phyloP scores from a whole-genome alignment of 805 yeast species.

The Yamadazyma akitaensis region DNA sequence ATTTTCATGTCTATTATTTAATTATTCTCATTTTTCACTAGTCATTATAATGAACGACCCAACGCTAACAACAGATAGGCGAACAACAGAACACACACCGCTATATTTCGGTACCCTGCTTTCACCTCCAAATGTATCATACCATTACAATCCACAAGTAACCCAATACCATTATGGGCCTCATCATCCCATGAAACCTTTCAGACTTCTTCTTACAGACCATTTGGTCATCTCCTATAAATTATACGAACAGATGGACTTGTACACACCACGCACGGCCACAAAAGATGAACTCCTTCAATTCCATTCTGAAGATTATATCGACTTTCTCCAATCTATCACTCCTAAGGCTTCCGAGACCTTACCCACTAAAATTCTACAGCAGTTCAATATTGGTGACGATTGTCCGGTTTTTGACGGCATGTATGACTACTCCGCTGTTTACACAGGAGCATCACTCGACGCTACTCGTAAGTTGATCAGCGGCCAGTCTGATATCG shows the following conservation, averaged over 20 bases:
- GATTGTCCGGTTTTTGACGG: constrained; percentile 97
- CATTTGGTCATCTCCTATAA: constrained; percentile 84
- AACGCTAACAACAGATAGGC: constrained; percentile 32
- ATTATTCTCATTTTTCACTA: background rate
- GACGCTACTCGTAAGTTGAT: constrained; percentile 87
- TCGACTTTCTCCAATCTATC: constrained; percentile 68
- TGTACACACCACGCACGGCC: constrained; percentile 80
- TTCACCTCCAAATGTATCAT: constrained; percentile 62
- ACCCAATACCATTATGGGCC: constrained; percentile 86
- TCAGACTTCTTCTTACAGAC: constrained; percentile 88
- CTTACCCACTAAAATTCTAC: constrained; percentile 52
- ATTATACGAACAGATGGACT: constrained; percentile 84
- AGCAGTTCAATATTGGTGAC: constrained; percentile 83
- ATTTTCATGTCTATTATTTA: no score
- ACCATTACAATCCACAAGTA: constrained; percentile 82
- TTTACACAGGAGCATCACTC: constrained; percentile 90
- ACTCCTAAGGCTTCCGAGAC: constrained; percentile 71
- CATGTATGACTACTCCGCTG: constrained; percentile 81
- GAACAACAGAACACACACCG: constrained; percentile 32
- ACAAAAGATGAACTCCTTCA: constrained; percentile 72
- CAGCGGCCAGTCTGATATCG: constrained; percentile 86
- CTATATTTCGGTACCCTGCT: constrained; percentile 22
- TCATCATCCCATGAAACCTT: constrained; percentile 98
- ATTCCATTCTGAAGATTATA: constrained; percentile 86
- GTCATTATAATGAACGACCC: background rate